Conservation (phyloP, 805 yeast genomes). For the Zygosaccharomyces gambellarensis region DNA sequence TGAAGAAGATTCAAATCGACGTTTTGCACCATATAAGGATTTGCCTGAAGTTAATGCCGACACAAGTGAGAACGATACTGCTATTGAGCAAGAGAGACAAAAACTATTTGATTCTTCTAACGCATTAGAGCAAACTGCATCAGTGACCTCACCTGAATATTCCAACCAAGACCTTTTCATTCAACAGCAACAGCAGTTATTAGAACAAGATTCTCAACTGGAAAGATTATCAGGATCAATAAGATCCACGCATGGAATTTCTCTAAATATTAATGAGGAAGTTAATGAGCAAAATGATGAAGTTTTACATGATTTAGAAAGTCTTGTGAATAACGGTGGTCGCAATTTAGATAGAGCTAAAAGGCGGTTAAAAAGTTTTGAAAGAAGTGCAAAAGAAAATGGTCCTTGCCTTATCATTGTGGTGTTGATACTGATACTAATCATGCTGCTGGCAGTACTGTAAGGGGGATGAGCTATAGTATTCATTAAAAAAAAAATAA, state of each 20-base stretch:
- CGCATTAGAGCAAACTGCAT: neutral
- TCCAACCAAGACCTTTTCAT: constrained; percentile 37
- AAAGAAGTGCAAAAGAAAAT: constrained; percentile 41
- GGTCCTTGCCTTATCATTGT: constrained; percentile 48
- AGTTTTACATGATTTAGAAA: constrained; percentile 47
- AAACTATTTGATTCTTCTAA: constrained; percentile 1
- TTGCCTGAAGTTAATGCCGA: constrained; percentile 5
- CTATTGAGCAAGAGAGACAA: constrained; percentile 3
- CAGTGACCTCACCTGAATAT: constrained; percentile 7
- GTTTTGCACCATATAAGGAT: constrained; percentile 27
- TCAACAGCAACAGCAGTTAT: constrained; percentile 45
- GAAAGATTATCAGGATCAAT: constrained; percentile 41
- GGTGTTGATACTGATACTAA: constrained; percentile 40
- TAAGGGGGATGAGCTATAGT: constrained; percentile 14
- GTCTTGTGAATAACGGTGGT: constrained; percentile 41
- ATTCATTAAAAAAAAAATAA: neutral
- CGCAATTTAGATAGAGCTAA: constrained; percentile 40
- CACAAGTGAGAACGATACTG: neutral
- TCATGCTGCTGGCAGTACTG: constrained; percentile 41
- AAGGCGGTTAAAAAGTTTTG: constrained; percentile 38
- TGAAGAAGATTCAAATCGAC: constrained; percentile 3
- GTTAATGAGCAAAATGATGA: constrained; percentile 43
- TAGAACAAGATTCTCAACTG: constrained; percentile 44
- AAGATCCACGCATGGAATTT: constrained; percentile 41
- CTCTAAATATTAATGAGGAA: constrained; percentile 45